A percentile compares a stretch with the other conserved stretches of the same genome.
These are phyloP conservation scores for Talaromyces sp. DNA, from an alignment of 2,329 filamentous ascomycete species.

Conservation along the genomic window DNA sequence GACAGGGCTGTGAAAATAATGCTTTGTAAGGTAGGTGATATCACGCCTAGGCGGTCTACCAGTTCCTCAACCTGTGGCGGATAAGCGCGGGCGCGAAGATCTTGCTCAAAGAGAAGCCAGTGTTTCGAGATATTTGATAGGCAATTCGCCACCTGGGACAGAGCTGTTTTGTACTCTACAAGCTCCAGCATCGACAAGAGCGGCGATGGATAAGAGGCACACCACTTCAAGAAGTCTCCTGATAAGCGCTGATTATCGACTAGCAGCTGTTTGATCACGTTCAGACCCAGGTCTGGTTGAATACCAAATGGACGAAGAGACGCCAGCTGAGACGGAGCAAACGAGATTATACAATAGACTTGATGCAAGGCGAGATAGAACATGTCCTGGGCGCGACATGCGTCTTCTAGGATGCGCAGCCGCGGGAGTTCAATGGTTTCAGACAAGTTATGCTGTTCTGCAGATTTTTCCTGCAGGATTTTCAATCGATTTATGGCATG, in stretches of 20 bases:
- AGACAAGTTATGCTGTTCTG: conserved; percentile 22
- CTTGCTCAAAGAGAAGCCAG: conserved; percentile 35
- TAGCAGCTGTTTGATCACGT: conserved; percentile 41
- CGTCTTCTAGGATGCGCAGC: conserved; percentile 52
- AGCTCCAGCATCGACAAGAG: conserved; percentile 22
- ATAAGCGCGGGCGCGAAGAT: conserved; percentile 33
- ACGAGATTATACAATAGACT: conserved; percentile 55
- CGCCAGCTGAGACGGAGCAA: conserved; percentile 32
- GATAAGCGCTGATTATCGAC: conserved; percentile 42
- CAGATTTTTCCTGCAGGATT: conserved; percentile 13
- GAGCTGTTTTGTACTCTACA: conserved; percentile 26
- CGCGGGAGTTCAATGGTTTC: conserved; percentile 42
- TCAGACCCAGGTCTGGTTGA: conserved; percentile 24
- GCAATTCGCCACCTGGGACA: conserved; percentile 40
- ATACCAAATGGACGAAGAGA: conserved; percentile 31
- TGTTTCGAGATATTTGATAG: conserved; percentile 39
- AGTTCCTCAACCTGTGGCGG: conserved; percentile 58
- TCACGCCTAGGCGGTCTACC: conserved; percentile 41
- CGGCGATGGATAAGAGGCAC: conserved; percentile 44
- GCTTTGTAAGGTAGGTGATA: conserved; percentile 49
- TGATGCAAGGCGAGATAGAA: conserved; percentile 65
- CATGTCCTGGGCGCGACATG: conserved; percentile 52
- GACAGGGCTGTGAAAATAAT: conserved; percentile 46
- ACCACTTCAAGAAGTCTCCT: conserved; percentile 38
- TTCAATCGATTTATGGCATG: conserved; percentile 12